phyloP scores from a whole-genome alignment of 441 rosid genomes.

The Capsella rubella region DNA sequence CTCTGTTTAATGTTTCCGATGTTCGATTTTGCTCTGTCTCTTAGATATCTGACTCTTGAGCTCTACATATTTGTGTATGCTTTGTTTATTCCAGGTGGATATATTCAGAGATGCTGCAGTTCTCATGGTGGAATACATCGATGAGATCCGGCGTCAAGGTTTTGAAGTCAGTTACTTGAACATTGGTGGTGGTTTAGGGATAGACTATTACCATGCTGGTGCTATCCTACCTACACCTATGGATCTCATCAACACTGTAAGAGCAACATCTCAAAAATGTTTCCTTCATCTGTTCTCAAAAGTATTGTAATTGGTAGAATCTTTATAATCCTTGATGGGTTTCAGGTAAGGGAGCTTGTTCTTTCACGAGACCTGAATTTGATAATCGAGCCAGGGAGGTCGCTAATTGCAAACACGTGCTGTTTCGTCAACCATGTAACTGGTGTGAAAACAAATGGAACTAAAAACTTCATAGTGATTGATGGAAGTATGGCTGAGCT shows the following conservation, averaged over 20 bases:
- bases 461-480: slow-evolving; percentile 87
- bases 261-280: slow-evolving; percentile 36
- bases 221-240: slow-evolving; percentile 92
- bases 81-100: slow-evolving; percentile 71
- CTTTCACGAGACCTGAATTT: slow-evolving; percentile 79
- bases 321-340: background rate
- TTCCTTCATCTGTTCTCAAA: slow-evolving; percentile 6
- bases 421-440: slow-evolving; percentile 90
- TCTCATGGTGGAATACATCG: slow-evolving; percentile 92
- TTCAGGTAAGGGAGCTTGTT: slow-evolving; percentile 86
- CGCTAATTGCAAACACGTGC: slow-evolving; percentile 93
- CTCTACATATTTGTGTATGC: background rate
- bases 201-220: slow-evolving; percentile 88
- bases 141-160: slow-evolving; percentile 87
- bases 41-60: background rate
- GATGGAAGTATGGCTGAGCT: slow-evolving; percentile 99
- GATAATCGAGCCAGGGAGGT: slow-evolving; percentile 98
- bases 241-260: slow-evolving; percentile 95
- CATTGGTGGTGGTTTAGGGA: slow-evolving; percentile 99
- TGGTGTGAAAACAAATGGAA: slow-evolving; percentile 95
- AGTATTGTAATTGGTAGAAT: slow-evolving; percentile 8
- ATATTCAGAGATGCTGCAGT: slow-evolving; percentile 95
- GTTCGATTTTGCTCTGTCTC: slow-evolving; percentile 1
- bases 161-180: slow-evolving; percentile 89
- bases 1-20: slow-evolving; percentile 19